These are phyloP conservation scores for Diaporthe sp. DNA, from an alignment of 2,329 filamentous ascomycete genomes.

Conservation along the genomic window DNA sequence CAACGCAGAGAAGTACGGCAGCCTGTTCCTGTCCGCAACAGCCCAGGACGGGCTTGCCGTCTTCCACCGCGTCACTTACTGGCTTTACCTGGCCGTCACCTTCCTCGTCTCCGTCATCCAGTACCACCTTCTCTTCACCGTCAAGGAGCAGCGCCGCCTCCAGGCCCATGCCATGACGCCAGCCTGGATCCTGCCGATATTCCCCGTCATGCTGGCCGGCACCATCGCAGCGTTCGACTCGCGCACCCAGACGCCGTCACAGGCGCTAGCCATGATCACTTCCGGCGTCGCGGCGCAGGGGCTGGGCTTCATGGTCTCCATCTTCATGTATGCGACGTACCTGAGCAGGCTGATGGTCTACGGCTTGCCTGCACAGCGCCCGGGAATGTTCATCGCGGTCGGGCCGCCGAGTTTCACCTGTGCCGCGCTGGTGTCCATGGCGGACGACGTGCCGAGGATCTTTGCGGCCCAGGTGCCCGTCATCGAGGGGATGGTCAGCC, in stretches of 20 bases:
- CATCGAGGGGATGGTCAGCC: constrained; percentile 49
- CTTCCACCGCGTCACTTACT: constrained; percentile 70
- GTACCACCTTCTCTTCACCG: constrained; percentile 71
- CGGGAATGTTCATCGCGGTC: constrained; percentile 76
- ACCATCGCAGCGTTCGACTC: constrained; percentile 70
- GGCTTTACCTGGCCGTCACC: constrained; percentile 70
- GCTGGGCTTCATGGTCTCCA: constrained; percentile 70
- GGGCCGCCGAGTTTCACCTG: constrained; percentile 67
- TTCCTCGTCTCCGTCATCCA: constrained; percentile 67
- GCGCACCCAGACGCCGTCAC: constrained; percentile 59
- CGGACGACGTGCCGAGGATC: constrained; percentile 51
- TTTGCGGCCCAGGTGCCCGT: constrained; percentile 54
- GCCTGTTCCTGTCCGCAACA: constrained; percentile 53
- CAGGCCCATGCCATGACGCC: constrained; percentile 68
- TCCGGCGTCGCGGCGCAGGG: constrained; percentile 73
- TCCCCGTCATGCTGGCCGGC: constrained; percentile 74
- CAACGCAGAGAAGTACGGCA: constrained; percentile 64
- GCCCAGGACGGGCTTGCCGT: constrained; percentile 64
- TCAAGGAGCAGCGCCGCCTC: constrained; percentile 60
- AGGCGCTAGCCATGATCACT: constrained; percentile 67
- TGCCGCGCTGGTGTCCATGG: constrained; percentile 52
- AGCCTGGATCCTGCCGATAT: constrained; percentile 74
- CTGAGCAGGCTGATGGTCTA: constrained; percentile 70
- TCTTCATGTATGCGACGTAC: constrained; percentile 73
- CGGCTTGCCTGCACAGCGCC: constrained; percentile 68